Evolutionary conservation across 192 early-diverging fungal genomes (phyloP).

Genomic region (Entomortierella chlamydospora): DNA sequence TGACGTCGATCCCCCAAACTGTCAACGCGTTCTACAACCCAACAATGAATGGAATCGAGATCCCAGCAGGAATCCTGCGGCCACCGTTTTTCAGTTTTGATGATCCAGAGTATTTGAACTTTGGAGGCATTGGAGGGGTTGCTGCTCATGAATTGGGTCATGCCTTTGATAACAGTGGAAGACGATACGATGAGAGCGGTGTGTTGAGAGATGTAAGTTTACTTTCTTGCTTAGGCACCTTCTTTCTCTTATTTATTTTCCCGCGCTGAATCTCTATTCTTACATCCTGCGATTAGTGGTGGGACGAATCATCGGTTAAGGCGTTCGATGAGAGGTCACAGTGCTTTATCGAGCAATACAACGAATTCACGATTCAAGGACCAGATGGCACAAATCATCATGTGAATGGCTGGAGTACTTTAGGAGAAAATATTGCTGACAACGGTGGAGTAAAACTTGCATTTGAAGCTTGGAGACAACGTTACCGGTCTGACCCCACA

Average conservation of each 20-base stretch:
- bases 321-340: constrained; percentile 62
- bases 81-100: constrained; percentile 64
- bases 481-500: constrained; percentile 6
- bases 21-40: constrained; percentile 67
- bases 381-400: constrained; percentile 35
- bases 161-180: constrained; percentile 71
- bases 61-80: constrained; percentile 66
- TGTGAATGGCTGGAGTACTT: constrained; percentile 66
- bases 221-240: constrained; percentile 29
- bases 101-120: constrained; percentile 68
- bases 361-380: constrained; percentile 54
- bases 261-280: neutral
- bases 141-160: constrained; percentile 78
- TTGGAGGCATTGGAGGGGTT: constrained; percentile 70
- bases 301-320: constrained; percentile 54
- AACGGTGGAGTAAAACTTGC: constrained; percentile 70
- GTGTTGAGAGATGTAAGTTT: constrained; percentile 28
- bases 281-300: constrained; percentile 72
- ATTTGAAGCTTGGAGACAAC: constrained; percentile 54
- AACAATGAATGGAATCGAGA: neutral
- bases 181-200: constrained; percentile 63
- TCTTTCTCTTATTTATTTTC: neutral
- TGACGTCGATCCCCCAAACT: constrained; percentile 57
- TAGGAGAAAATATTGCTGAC: constrained; percentile 77
- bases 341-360: constrained; percentile 78